A percentile compares a stretch with the other conserved stretches of the same genome.
Conservation (phyloP, 768 basidiomycete genomes). For the Plicaturopsis crispa region DNA sequence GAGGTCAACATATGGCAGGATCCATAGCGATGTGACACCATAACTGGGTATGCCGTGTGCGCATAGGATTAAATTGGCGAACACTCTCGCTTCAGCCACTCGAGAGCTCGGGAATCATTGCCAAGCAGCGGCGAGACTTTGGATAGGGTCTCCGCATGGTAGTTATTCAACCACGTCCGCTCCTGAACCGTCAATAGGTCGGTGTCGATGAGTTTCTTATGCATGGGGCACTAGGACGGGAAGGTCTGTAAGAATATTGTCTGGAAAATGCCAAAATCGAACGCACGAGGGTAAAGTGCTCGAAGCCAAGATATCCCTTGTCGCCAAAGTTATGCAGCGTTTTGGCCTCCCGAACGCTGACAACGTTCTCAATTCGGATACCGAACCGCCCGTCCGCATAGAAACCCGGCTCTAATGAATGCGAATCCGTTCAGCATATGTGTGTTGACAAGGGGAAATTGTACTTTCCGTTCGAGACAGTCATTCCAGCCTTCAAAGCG, state of each 20-base stretch:
- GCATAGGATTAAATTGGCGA: constrained; percentile 22
- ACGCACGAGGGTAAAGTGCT: constrained; percentile 81
- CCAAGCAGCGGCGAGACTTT: constrained; percentile 70
- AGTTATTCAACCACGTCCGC: constrained; percentile 73
- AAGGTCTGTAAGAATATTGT: not conserved
- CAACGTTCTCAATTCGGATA: constrained; percentile 88
- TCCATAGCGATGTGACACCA: too few species aligned
- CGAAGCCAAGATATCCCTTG: constrained; percentile 79
- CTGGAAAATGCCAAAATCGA: not conserved
- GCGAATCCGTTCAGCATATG: constrained; percentile 15
- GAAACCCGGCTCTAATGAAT: constrained; percentile 70
- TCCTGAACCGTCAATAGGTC: constrained; percentile 60
- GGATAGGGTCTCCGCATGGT: constrained; percentile 68
- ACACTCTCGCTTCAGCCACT: constrained; percentile 60
- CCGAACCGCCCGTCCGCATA: constrained; percentile 89
- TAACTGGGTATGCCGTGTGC: too few species aligned
- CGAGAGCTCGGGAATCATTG: constrained; percentile 49
- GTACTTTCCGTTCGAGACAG: constrained; percentile 85
- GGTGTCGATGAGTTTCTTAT: constrained; percentile 71
- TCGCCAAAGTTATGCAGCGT: constrained; percentile 78
- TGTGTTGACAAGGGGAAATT: too few species aligned
- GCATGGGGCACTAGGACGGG: constrained; percentile 61
- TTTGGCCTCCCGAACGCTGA: constrained; percentile 63
- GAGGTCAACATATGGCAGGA: too few species aligned
- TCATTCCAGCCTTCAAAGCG: constrained; percentile 78